A percentile compares a stretch with the other conserved stretches of the same genome.
These are phyloP conservation scores for Neofusicoccum umdonicola DNA, from an alignment of 2,329 filamentous ascomycete genomes.

Conservation along the genomic window DNA sequence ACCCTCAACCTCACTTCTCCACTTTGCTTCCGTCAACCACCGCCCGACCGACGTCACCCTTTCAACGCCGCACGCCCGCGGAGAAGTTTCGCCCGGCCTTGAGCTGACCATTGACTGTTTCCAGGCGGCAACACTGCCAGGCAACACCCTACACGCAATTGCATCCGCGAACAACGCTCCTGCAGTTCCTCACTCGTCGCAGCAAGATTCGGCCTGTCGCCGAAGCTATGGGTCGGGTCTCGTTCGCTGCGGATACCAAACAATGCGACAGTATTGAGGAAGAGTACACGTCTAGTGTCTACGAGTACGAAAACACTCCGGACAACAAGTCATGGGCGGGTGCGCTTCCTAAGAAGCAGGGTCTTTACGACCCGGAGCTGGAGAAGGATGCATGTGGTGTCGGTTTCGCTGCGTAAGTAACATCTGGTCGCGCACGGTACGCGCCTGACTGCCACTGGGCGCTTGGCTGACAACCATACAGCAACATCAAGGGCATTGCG, in stretches of 20 bases:
- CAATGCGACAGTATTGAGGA: constrained; percentile 50
- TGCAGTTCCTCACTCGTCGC: constrained; percentile 7
- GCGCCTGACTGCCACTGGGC: neutral
- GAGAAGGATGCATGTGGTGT: constrained; percentile 99
- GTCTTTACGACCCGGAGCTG: constrained; percentile 91
- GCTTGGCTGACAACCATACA: constrained; percentile 37
- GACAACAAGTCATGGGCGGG: constrained; percentile 94
- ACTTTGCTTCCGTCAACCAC: neutral
- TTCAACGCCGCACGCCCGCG: neutral
- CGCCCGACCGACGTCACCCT: constrained; percentile 2
- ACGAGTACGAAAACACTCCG: constrained; percentile 75
- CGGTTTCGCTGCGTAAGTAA: constrained; percentile 90
- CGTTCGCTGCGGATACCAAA: constrained; percentile 52
- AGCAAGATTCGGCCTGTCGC: constrained; percentile 46
- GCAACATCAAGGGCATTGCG: constrained; percentile 93
- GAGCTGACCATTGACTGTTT: neutral
- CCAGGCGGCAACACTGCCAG: constrained; percentile 14
- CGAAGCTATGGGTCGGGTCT: constrained; percentile 56
- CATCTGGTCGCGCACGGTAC: neutral
- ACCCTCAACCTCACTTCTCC: neutral
- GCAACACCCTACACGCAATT: neutral
- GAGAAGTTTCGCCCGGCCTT: neutral
- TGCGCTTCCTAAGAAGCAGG: constrained; percentile 94
- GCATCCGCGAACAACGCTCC: neutral
- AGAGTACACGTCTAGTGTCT: constrained; percentile 62